Base-by-base conservation (phyloP, 805 yeast species). In the Metschnikowia kofuensis region DNA sequence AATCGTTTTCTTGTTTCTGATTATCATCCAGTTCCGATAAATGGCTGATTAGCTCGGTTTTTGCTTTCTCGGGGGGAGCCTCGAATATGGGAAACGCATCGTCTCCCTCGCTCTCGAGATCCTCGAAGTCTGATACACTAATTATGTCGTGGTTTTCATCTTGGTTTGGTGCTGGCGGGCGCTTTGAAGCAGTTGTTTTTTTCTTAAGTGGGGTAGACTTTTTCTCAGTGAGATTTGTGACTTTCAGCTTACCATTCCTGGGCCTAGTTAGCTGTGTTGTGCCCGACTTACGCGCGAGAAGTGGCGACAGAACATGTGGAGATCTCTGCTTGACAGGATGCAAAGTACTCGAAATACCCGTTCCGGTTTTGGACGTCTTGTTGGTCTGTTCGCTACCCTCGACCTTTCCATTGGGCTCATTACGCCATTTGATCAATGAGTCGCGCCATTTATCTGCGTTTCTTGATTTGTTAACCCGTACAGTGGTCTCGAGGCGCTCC, bases 51-150 rank as follows among this genome's bases (percentile, higher is more conserved):
- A 26, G 14, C n/a, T 27, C 28, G 7, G 9, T 38, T 9, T 12
- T 14, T n/a, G 16, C 13, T 5, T 30, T 31, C 26, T 9, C 10
- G 8, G 11, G 7, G 11, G 16, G 14, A 9, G 35, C 21, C 35
- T 43, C 49, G 32, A 42, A 37, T n/a, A 31, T 31, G 9, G 47
- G 49, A 26, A 39, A 43, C 11, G 32, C 45, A 7, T 48, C 40
- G 11, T 50, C 57, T 37, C 31, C 41, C 13, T 48, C 53, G 36
- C 46, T 52, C 40, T 59, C 67, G 41, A 71, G 56, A 44, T 65
- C 72, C 37, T 70, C 75, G 49, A 71, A 71, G 49, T 71, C 75
- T 15, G 71, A 65, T 32, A 67, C 75, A 45, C 67, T 64, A 30
- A 69, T 69, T 14, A 62, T 62, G 29, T 53, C 55, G 15, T 39